Conservation (phyloP, 768 basidiomycete species). For the Russula sp. region DNA sequence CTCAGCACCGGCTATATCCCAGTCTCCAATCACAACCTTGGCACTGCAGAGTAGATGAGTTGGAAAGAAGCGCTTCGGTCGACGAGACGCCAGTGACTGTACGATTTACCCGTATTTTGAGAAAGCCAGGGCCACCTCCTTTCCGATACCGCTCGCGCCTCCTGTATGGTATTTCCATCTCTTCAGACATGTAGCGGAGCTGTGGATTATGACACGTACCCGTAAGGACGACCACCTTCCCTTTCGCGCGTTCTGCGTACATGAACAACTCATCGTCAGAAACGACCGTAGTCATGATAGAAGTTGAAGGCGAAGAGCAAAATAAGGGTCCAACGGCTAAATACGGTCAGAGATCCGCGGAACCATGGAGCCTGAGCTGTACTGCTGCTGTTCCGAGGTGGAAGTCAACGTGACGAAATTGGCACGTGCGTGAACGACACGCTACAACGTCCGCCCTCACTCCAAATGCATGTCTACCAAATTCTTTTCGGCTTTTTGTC, state of each 20-base stretch:
- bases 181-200: neutral
- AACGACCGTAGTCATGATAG: slow-evolving; percentile 22
- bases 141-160: slow-evolving; percentile 26
- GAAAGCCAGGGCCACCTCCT: slow-evolving; percentile 23
- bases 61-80: too few relatives aligned
- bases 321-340: too few relatives aligned
- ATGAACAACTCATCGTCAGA: slow-evolving; percentile 21
- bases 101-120: slow-evolving; percentile 22
- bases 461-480: too few relatives aligned
- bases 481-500: too few relatives aligned
- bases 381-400: too few relatives aligned
- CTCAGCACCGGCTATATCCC: slow-evolving; percentile 6
- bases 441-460: too few relatives aligned
- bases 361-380: too few relatives aligned
- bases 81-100: neutral
- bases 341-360: too few relatives aligned
- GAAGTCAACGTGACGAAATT: too few relatives aligned
- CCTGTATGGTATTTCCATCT: slow-evolving; percentile 8
- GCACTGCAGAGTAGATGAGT: neutral
- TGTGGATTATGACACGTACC: slow-evolving; percentile 16
- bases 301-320: neutral
- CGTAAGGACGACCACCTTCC: slow-evolving; percentile 26
- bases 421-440: too few relatives aligned
- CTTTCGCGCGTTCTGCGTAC: slow-evolving; percentile 23
- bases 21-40: slow-evolving; percentile 21